Evolutionary conservation across 2,329 filamentous ascomycete genomes (phyloP).

Genomic region (Fusarium zealandicum): DNA sequence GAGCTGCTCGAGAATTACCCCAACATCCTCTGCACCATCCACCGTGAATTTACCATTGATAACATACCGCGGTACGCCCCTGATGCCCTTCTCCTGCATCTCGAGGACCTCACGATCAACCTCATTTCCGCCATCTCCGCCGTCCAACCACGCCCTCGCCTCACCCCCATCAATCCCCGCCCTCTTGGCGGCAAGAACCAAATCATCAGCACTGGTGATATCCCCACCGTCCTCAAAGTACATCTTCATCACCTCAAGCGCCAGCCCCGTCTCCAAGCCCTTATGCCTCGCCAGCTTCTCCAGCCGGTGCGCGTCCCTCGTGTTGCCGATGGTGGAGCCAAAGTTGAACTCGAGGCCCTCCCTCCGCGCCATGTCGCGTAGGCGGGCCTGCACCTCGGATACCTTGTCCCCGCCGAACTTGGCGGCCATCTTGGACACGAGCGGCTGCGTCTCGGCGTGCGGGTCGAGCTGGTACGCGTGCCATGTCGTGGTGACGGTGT

Average conservation of each 20-base stretch:
- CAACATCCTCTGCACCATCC: constrained; percentile 74
- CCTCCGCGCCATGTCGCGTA: constrained; percentile 63
- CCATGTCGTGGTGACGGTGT: constrained; percentile 79
- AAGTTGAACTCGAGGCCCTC: constrained; percentile 78
- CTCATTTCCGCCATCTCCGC: constrained; percentile 61
- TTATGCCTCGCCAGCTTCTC: constrained; percentile 70
- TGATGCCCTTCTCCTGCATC: constrained; percentile 60
- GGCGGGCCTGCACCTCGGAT: constrained; percentile 62
- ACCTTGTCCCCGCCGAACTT: constrained; percentile 73
- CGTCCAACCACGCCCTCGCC: constrained; percentile 61
- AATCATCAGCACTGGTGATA: constrained; percentile 63
- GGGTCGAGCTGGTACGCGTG: constrained; percentile 83
- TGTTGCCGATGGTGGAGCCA: constrained; percentile 56
- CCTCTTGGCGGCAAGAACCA: constrained; percentile 59
- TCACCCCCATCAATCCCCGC: constrained; percentile 62
- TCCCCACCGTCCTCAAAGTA: constrained; percentile 72
- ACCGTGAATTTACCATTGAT: constrained; percentile 73
- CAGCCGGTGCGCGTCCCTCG: constrained; percentile 59
- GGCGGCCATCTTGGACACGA: constrained; percentile 59
- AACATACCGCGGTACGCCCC: constrained; percentile 77
- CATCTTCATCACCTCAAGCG: constrained; percentile 68
- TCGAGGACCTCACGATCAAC: constrained; percentile 64
- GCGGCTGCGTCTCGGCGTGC: constrained; percentile 58
- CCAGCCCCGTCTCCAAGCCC: constrained; percentile 64
- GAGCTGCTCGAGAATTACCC: constrained; percentile 71